Evolutionary conservation across 345 rosid species (phyloP), one percentile per base, ranked within the genome.

Genomic region (Diplotaxis tenuifolia): DNA sequence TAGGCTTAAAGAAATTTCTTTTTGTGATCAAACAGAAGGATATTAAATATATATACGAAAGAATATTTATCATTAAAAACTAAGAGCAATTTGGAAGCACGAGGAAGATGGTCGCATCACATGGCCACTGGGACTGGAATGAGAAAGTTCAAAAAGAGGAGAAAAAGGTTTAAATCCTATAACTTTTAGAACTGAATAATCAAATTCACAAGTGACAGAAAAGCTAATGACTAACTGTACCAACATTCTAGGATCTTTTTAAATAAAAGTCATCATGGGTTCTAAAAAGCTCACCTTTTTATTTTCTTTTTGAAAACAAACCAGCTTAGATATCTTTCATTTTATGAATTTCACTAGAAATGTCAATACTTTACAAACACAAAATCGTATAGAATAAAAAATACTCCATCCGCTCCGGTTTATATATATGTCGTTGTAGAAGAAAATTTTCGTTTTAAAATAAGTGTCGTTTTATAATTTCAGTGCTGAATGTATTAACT

Each of bases 241-340:
- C 75, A 76, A 76, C 79, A 76, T 76, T 70, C 75, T 76, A 70
- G 79, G 75, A 76, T 64, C 75, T 56, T 70, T 69, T 76, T 70
- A 31, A 62, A 31, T 56, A 75, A 25, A 76, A 64, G 19, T 4
- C 61, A 50, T 47, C 67, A 64, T 70, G 79, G 71, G 71, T 76
- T 76, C 34, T 70, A 11, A 42, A 76, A 70, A 47, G 75, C 79
- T 70, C 75, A 56, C 34, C 54, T 56, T 76, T 53, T 62, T 9
- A 22, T 45, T 75, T 75, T 62, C 29, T 28, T 68, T 68, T 28
- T 38, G 8, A 21, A 56, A 40, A 70, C 50, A 69, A 70, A 29
- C 11, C 60, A 62, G 23, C 27, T 55, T 42, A 42, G 14, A 55
- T 22, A 21, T 42, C 12, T 54, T 60, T 28, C 62, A 27, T 68